These are phyloP conservation scores for Entomortierella lignicola DNA, from an alignment of 192 early-diverging fungal species.

Conservation along the genomic window DNA sequence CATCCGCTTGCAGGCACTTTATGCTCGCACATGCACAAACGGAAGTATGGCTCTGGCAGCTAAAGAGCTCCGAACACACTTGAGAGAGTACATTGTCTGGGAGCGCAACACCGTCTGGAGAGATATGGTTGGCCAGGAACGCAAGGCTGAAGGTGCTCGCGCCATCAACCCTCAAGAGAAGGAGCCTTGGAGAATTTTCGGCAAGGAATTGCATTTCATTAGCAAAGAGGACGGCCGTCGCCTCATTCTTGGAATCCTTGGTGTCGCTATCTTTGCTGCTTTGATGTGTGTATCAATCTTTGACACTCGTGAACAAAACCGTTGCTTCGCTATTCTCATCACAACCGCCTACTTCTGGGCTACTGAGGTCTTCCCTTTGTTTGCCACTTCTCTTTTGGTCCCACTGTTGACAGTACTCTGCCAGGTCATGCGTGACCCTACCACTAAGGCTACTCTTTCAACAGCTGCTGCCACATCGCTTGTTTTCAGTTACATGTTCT, in stretches of 20 bases:
- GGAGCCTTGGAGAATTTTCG: slow-evolving; percentile 37
- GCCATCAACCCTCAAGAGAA: slow-evolving; percentile 40
- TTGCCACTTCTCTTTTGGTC: slow-evolving; percentile 75
- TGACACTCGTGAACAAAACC: slow-evolving; percentile 76
- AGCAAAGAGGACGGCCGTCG: slow-evolving; percentile 18
- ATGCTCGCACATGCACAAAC: slow-evolving; percentile 70
- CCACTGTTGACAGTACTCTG: slow-evolving; percentile 74
- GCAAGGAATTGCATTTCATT: slow-evolving; percentile 20
- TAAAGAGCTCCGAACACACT: slow-evolving; percentile 68
- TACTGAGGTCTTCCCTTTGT: slow-evolving; percentile 80
- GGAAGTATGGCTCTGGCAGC: slow-evolving; percentile 64
- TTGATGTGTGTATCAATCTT: slow-evolving; percentile 73
- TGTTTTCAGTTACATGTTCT: slow-evolving; percentile 81
- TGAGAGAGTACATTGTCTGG: slow-evolving; percentile 76
- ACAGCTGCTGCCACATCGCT: slow-evolving; percentile 65
- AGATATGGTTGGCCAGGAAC: slow-evolving; percentile 80
- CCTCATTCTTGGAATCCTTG: slow-evolving; percentile 55
- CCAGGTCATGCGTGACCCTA: slow-evolving; percentile 66
- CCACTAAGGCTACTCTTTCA: slow-evolving; percentile 41
- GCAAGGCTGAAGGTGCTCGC: slow-evolving; percentile 59
- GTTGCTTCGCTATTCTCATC: slow-evolving; percentile 89
- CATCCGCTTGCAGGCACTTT: slow-evolving; percentile 65
- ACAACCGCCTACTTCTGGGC: slow-evolving; percentile 90
- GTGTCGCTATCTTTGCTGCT: slow-evolving; percentile 66
- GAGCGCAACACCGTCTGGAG: slow-evolving; percentile 85